Evolutionary conservation across 495 filamentous ascomycete species (phyloP).

Genomic region (Apodospora peruviana): DNA sequence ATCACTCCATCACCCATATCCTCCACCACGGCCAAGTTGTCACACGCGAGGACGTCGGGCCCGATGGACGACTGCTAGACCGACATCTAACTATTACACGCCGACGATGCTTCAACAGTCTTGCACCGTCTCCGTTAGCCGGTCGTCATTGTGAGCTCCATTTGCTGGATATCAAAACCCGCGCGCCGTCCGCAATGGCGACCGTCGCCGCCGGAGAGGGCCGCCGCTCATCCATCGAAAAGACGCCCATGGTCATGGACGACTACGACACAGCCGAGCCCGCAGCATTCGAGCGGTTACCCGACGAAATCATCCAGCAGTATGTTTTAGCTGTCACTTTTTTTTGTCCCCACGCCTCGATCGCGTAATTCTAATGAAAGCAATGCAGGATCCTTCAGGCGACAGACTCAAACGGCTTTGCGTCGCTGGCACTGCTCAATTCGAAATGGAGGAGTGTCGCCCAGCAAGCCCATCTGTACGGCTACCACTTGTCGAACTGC

Average conservation of each 20-base stretch:
- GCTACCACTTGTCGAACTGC: slow-evolving; percentile 67
- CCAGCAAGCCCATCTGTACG: slow-evolving; percentile 66
- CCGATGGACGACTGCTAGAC: too few species aligned
- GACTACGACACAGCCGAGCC: slow-evolving; percentile 5
- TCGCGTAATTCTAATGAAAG: slow-evolving; percentile 12
- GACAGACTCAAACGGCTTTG: slow-evolving; percentile 72
- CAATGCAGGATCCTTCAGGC: slow-evolving; percentile 63
- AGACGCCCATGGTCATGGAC: slow-evolving; percentile 22
- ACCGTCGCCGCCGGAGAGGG: slow-evolving; percentile 14
- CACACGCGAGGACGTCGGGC: not conserved
- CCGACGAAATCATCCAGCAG: slow-evolving; percentile 49
- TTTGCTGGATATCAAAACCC: not conserved
- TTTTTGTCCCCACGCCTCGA: slow-evolving; percentile 1
- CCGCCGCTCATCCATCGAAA: slow-evolving; percentile 27
- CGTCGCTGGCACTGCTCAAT: slow-evolving; percentile 77
- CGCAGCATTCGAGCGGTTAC: slow-evolving; percentile 39
- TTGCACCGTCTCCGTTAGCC: not conserved
- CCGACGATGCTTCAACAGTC: not conserved
- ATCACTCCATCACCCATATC: too few species aligned
- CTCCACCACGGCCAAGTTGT: not conserved
- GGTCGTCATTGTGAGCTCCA: not conserved
- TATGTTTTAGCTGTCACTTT: slow-evolving; percentile 19
- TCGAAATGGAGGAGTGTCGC: slow-evolving; percentile 70
- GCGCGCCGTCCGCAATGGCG: slow-evolving; percentile 18
- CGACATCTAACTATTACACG: too few species aligned